These are phyloP conservation scores for Phyllosticta ampelicida DNA, from an alignment of 2,329 filamentous ascomycete genomes.

Conservation along the genomic window DNA sequence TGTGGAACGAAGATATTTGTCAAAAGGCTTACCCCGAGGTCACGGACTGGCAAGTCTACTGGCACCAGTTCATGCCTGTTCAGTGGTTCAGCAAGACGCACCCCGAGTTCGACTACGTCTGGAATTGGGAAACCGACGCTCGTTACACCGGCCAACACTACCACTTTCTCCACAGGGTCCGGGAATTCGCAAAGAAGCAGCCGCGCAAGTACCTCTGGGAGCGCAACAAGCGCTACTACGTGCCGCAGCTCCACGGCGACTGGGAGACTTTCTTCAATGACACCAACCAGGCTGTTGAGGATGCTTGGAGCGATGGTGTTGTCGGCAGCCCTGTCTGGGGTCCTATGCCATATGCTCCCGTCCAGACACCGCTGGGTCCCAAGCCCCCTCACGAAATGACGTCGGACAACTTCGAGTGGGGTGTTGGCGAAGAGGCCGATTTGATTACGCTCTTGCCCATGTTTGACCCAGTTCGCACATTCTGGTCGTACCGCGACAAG, in stretches of 20 bases:
- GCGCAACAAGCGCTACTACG: slow-evolving; percentile 45
- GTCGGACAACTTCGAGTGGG: slow-evolving; percentile 75
- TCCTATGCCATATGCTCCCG: slow-evolving; percentile 55
- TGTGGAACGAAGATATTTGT: slow-evolving; percentile 56
- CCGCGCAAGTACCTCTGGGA: slow-evolving; percentile 51
- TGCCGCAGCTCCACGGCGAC: slow-evolving; percentile 41
- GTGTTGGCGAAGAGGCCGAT: slow-evolving; percentile 81
- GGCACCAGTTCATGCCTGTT: slow-evolving; percentile 58
- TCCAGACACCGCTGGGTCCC: slow-evolving; percentile 70
- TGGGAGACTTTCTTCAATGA: slow-evolving; percentile 36
- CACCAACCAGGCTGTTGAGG: slow-evolving; percentile 32
- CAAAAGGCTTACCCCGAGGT: slow-evolving; percentile 40
- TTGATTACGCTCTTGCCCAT: slow-evolving; percentile 86
- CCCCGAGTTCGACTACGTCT: slow-evolving; percentile 66
- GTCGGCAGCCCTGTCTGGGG: slow-evolving; percentile 65
- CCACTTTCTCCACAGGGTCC: slow-evolving; percentile 59
- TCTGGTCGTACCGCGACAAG: slow-evolving; percentile 51
- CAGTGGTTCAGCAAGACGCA: slow-evolving; percentile 67
- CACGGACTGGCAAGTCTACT: slow-evolving; percentile 39
- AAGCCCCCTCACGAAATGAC: slow-evolving; percentile 61
- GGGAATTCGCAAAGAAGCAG: slow-evolving; percentile 42
- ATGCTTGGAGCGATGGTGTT: slow-evolving; percentile 26
- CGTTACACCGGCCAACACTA: slow-evolving; percentile 74
- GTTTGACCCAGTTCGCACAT: slow-evolving; percentile 79
- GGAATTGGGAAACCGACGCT: slow-evolving; percentile 83